A percentile compares a stretch with the other conserved stretches of the same genome.
phyloP scores from a whole-genome alignment of 2,329 filamentous ascomycete species.

The Botrytis tulipae region DNA sequence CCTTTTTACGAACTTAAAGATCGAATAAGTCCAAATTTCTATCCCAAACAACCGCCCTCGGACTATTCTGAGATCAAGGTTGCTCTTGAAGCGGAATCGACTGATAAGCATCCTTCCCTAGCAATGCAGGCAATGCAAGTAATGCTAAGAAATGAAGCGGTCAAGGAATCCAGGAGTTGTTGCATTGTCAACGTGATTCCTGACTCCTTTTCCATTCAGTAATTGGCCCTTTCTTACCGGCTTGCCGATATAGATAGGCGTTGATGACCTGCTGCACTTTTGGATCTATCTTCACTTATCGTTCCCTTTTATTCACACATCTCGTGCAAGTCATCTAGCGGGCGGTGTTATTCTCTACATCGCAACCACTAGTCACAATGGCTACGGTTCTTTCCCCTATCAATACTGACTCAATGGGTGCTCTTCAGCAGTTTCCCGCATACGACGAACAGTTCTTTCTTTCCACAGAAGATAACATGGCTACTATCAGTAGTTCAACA shows the following conservation, averaged over 20 bases:
- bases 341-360: background rate
- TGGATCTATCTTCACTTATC: background rate
- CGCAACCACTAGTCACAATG: constrained; percentile 17
- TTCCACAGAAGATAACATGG: constrained; percentile 29
- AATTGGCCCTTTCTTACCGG: background rate
- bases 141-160: constrained; percentile 11
- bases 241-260: constrained; percentile 12
- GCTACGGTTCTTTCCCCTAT: constrained; percentile 18
- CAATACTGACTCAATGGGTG: constrained; percentile 19
- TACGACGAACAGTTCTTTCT: constrained; percentile 22
- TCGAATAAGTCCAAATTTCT: background rate
- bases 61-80: constrained; percentile 4
- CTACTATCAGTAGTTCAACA: constrained; percentile 24
- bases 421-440: constrained; percentile 21
- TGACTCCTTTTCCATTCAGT: background rate
- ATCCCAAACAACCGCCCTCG: constrained; percentile 12
- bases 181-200: constrained; percentile 1
- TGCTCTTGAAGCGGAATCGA: background rate
- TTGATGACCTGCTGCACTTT: background rate
- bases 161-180: constrained; percentile 20
- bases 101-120: constrained; percentile 20
- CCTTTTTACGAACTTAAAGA: background rate
- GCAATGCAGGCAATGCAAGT: constrained; percentile 17
- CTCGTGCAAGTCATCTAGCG: background rate
- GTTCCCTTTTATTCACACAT: background rate